Evolutionary conservation across 345 rosid species (phyloP).

Genomic region (Erodium maritimum): DNA sequence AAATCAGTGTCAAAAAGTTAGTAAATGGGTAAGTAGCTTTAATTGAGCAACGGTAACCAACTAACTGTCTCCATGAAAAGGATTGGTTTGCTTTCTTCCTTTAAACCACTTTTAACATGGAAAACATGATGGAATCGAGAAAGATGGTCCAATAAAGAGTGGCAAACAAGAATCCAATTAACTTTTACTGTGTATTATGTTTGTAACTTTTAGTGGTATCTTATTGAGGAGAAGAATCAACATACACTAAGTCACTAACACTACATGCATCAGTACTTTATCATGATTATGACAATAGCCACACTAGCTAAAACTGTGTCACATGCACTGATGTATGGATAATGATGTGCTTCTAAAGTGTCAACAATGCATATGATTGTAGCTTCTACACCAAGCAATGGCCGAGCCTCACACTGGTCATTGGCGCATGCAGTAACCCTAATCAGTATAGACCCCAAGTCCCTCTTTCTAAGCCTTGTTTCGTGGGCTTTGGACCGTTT

Average conservation of each 20-base stretch:
- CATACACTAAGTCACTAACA: no score
- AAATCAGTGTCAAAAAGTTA: slow-evolving; percentile 4
- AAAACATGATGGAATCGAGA: not conserved
- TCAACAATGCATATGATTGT: not conserved
- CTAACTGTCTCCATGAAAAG: not conserved
- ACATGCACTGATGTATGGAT: not conserved
- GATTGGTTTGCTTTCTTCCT: not conserved
- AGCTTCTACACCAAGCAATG: not conserved
- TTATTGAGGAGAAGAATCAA: no score
- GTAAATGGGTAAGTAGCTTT: no score
- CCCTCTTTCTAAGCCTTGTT: not conserved
- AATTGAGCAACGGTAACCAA: not conserved
- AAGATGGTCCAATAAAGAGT: not conserved
- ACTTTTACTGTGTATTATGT: not conserved
- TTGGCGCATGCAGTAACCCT: not conserved
- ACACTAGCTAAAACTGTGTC: not conserved
- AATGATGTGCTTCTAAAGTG: not conserved
- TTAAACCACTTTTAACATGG: not conserved
- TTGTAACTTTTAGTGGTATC: no score
- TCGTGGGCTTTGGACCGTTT: not conserved
- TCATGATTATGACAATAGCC: no score
- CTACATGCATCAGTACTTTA: no score
- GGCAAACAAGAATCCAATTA: not conserved
- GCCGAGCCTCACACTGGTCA: not conserved
- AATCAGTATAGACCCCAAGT: not conserved